Evolutionary conservation across 2,329 filamentous ascomycete genomes (phyloP).

Genomic region (Aspergillus sp.): DNA sequence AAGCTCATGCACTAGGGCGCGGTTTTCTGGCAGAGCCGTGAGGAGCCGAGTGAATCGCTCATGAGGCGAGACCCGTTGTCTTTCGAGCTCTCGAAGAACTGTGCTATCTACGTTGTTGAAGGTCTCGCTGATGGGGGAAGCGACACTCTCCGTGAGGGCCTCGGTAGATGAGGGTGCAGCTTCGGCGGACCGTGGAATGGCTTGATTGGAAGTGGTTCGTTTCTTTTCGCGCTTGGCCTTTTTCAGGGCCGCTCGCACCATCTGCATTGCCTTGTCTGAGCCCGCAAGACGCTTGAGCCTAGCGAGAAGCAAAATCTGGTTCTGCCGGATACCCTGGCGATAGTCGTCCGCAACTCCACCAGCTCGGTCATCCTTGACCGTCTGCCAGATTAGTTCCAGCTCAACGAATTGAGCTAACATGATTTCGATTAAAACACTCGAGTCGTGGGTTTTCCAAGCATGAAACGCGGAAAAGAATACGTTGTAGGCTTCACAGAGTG

Average conservation of each 20-base stretch:
- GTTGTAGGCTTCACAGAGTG: conserved; percentile 56
- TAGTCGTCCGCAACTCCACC: conserved; percentile 65
- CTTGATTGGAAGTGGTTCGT: conserved; percentile 54
- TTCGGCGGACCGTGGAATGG: conserved; percentile 57
- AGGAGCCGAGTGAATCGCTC: conserved; percentile 53
- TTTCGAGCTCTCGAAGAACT: conserved; percentile 36
- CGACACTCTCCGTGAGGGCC: conserved; percentile 36
- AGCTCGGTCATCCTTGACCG: conserved; percentile 61
- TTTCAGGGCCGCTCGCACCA: conserved; percentile 61
- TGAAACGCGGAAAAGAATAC: conserved; percentile 63
- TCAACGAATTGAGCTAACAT: conserved; percentile 68
- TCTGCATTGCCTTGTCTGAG: conserved; percentile 57
- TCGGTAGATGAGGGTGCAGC: conserved; percentile 33
- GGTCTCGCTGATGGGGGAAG: conserved; percentile 41
- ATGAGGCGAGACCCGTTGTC: conserved; percentile 36
- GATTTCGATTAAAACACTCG: conserved; percentile 61
- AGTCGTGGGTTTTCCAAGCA: conserved; percentile 65
- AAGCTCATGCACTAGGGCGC: conserved; percentile 62
- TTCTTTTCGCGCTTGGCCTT: conserved; percentile 57
- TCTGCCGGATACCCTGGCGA: conserved; percentile 63
- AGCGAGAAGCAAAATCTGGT: conserved; percentile 63
- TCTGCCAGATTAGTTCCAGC: conserved; percentile 66
- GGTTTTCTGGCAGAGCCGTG: conserved; percentile 61
- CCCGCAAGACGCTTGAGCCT: conserved; percentile 63
- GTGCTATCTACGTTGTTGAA: conserved; percentile 38